Percentiles rank a stretch among this genome's conserved stretches.
Evolutionary conservation across 805 yeast species (phyloP).

Genomic region (Myxozyma melibiosi): DNA sequence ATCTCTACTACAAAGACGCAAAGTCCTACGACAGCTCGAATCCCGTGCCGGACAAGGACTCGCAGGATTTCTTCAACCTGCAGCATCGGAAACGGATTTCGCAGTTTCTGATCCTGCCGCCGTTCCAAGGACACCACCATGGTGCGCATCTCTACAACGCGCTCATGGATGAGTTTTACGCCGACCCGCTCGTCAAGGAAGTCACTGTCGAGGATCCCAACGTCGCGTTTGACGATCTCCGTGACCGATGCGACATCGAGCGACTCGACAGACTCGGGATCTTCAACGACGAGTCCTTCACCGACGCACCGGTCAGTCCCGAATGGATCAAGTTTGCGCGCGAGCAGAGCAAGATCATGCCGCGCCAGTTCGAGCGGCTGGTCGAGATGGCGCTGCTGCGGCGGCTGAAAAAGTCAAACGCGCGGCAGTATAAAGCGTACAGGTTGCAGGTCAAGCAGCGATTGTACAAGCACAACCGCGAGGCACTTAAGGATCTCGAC

Average conservation of each 20-base stretch:
- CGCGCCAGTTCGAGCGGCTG: slow-evolving; percentile 73
- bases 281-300: slow-evolving; percentile 35
- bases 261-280: slow-evolving; percentile 45
- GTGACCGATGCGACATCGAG: slow-evolving; percentile 78
- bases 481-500: slow-evolving; percentile 69
- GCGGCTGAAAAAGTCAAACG: slow-evolving; percentile 36
- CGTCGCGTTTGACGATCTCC: slow-evolving; percentile 84
- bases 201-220: slow-evolving; percentile 93
- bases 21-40: slow-evolving; percentile 50
- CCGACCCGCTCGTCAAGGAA: slow-evolving; percentile 58
- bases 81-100: slow-evolving; percentile 71
- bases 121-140: slow-evolving; percentile 70
- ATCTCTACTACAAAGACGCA: slow-evolving; percentile 71
- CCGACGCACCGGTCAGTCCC: slow-evolving; percentile 31
- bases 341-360: slow-evolving; percentile 59
- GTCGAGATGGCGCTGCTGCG: slow-evolving; percentile 71
- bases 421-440: slow-evolving; percentile 38
- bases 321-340: slow-evolving; percentile 50
- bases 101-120: slow-evolving; percentile 84
- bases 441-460: slow-evolving; percentile 72
- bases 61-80: slow-evolving; percentile 18
- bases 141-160: slow-evolving; percentile 66
- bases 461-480: slow-evolving; percentile 75
- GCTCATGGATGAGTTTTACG: slow-evolving; percentile 58
- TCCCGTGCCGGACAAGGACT: slow-evolving; percentile 7